Evolutionary conservation across 2,329 filamentous ascomycete species (phyloP), one percentile per base, ranked within the genome.

Genomic region (Alternaria viburni): DNA sequence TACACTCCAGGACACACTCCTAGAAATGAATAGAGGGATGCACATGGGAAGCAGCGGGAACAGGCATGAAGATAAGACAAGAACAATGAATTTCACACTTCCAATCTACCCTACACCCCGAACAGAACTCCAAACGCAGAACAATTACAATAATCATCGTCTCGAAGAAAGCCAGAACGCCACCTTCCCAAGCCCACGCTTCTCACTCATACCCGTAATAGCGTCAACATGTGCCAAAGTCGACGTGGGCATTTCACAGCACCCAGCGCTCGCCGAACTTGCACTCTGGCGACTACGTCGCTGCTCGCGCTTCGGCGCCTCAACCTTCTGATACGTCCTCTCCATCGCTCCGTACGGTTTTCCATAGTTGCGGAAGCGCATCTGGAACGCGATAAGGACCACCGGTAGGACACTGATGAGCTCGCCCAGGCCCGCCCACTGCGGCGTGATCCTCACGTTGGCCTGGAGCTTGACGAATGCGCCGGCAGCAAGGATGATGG

Each of bases 341-440:
- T 68, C 68, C 44, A 74, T 64, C 44, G 44, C 44, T 44, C 68
- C 60, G 56, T 74, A 77, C 30, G 50, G 49, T 23, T 46, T 59
- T 12, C 70, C 73, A 64, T 74, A 79, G 43, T 70, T 56, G n/a
- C 65, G 65, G 64, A 67, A 86, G 46, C 77, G 78, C 72, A 88
- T 71, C 61, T 81, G 79, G 68, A 87, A 80, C 0, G 88, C 89
- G 46, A 85, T 85, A 6, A 82, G 73, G 68, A 93, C 85, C 4
- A 93, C 90, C 0, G 91, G 91, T 73, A 92, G 61, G 0, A 94
- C 89, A 70, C 91, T 93, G 0, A 92, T 89, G 30, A 93, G 74
- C 80, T 93, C 91, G 0, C 91, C 91, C 9, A 93, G 71, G 0
- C 89, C 91, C 0, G 90, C 90, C 82, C 85, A 92, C 65, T 85